Conservation (phyloP, 176 grass and related monocot genomes). For the Poa pratensis region DNA sequence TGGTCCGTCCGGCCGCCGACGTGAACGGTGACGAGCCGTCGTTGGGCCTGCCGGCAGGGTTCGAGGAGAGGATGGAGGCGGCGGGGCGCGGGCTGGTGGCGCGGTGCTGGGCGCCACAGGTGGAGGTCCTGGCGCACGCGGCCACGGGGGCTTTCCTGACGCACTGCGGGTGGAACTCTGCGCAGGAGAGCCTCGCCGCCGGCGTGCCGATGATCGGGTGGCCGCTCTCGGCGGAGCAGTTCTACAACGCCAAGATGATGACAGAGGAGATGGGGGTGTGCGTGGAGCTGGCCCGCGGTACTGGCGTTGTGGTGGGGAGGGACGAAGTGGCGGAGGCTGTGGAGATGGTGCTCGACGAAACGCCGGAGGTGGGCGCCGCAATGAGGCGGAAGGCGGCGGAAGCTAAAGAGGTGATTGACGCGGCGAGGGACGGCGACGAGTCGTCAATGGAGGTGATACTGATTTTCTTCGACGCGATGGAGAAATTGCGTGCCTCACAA, state of each 20-base stretch:
- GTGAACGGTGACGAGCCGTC: not conserved
- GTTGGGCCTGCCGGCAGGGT: not conserved
- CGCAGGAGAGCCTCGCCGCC: conserved; percentile 31
- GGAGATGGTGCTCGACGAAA: not conserved
- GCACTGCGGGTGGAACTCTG: conserved; percentile 58
- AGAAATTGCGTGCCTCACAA: no score
- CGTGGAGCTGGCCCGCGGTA: conserved; percentile 23
- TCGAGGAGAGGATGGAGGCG: not conserved
- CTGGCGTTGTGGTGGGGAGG: not conserved
- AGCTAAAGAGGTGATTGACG: not conserved
- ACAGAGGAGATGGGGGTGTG: conserved; percentile 36
- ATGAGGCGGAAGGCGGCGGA: conserved; percentile 23
- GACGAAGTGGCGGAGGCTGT: conserved; percentile 9
- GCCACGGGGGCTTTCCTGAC: conserved; percentile 47
- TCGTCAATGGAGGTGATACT: not conserved
- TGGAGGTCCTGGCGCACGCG: conserved; percentile 33
- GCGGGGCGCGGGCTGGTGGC: conserved; percentile 4
- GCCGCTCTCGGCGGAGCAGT: conserved; percentile 47
- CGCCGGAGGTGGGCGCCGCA: not conserved
- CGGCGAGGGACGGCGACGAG: not conserved
- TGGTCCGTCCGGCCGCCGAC: conserved; percentile 13
- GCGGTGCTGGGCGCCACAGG: conserved; percentile 50
- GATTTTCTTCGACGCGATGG: not conserved
- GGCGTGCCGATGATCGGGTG: conserved; percentile 43
- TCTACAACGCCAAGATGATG: conserved; percentile 49